phyloP scores from a whole-genome alignment of 2,329 filamentous ascomycete species.

The Beauveria sp. region DNA sequence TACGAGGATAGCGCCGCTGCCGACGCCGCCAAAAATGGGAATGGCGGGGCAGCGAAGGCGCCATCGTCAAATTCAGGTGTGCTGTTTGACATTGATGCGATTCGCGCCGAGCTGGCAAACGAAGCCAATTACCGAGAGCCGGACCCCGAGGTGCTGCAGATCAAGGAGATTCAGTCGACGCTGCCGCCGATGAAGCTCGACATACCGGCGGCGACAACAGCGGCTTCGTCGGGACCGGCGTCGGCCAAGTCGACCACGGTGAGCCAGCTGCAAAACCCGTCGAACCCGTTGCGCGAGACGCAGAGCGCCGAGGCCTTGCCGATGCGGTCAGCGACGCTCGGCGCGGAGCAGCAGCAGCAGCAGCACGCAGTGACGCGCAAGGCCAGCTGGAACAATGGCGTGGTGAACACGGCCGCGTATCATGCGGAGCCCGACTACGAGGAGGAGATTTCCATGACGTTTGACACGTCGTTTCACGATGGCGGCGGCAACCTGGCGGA shows the following conservation, averaged over 20 bases:
- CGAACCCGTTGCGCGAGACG: conserved; percentile 31
- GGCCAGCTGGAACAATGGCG: conserved; percentile 8
- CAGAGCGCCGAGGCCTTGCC: conserved; percentile 37
- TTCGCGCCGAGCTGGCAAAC: conserved; percentile 72
- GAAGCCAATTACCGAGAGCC: conserved; percentile 49
- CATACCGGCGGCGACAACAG: conserved; percentile 28
- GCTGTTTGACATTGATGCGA: conserved; percentile 92
- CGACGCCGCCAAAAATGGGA: conserved; percentile 22
- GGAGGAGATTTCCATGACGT: conserved; percentile 60
- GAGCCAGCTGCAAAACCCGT: not conserved
- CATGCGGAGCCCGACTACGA: conserved; percentile 25
- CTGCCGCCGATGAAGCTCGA: conserved; percentile 84
- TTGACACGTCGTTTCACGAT: conserved; percentile 53
- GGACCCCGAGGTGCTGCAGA: conserved; percentile 38
- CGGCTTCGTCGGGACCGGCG: conserved; percentile 3
- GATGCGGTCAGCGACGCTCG: conserved; percentile 14
- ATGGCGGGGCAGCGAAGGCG: conserved; percentile 13
- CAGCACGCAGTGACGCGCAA: conserved; percentile 12
- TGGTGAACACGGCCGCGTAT: conserved; percentile 19
- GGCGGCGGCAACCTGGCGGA: conserved; percentile 26
- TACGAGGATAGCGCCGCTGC: conserved; percentile 63
- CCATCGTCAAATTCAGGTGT: conserved; percentile 51
- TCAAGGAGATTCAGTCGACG: conserved; percentile 80
- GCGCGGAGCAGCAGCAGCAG: conserved; percentile 13
- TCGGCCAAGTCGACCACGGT: conserved; percentile 19